A percentile compares a stretch with the other conserved stretches of the same genome.
Evolutionary conservation across 2,329 filamentous ascomycete genomes (phyloP).

Genomic region (Chaetomiaceae sp.): DNA sequence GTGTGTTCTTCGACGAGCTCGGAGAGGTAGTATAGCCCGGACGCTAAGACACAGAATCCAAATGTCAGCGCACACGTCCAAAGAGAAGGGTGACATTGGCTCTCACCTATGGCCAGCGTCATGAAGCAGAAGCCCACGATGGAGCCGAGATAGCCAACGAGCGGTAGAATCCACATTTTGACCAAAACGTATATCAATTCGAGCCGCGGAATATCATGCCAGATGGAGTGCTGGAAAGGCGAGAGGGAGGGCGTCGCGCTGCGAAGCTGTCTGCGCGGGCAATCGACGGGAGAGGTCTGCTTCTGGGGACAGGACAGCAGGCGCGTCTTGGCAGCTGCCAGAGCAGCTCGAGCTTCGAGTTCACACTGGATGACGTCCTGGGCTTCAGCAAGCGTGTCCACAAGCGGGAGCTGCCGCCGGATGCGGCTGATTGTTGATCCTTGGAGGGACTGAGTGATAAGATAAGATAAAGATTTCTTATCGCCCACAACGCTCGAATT

Average conservation of each 20-base stretch:
- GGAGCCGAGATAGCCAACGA: conserved; percentile 85
- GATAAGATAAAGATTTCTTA: conserved; percentile 14
- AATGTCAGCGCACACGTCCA: conserved; percentile 7
- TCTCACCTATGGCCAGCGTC: conserved; percentile 81
- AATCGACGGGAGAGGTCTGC: conserved; percentile 8
- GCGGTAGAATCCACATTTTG: conserved; percentile 90
- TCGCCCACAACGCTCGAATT: conserved; percentile 15
- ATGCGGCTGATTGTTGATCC: conserved; percentile 16
- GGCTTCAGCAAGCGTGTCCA: conserved; percentile 12
- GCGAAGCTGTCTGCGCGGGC: conserved; percentile 9
- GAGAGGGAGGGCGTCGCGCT: not conserved
- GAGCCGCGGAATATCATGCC: conserved; percentile 4
- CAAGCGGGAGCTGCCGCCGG: conserved; percentile 7
- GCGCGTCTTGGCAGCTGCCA: not conserved
- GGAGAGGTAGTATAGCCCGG: conserved; percentile 96
- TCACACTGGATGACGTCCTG: conserved; percentile 12
- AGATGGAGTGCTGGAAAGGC: conserved; percentile 7
- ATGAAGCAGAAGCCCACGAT: conserved; percentile 88
- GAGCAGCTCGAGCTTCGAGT: not conserved
- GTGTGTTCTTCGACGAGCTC: conserved; percentile 98
- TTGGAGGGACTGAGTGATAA: conserved; percentile 4
- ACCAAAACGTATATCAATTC: conserved; percentile 15
- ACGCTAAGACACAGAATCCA: conserved; percentile 54
- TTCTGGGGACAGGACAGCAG: conserved; percentile 1
- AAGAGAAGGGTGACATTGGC: not conserved